Evolutionary conservation across 179 eudicot genomes (phyloP), one percentile per base, ranked within the genome.

Genomic region (Beta lomatogona): DNA sequence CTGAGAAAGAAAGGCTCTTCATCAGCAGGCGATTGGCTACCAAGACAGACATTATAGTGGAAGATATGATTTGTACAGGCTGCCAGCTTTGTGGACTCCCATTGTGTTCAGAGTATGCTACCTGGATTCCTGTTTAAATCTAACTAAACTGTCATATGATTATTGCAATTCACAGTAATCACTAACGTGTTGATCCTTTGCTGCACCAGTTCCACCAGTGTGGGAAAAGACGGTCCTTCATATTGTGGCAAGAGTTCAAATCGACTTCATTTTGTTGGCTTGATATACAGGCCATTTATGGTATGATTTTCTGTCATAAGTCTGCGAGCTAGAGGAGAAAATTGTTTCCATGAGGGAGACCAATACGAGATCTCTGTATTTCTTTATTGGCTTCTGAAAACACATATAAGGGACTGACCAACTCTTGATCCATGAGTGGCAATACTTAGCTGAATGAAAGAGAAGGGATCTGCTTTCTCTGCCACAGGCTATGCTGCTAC

Each of bases 251-350:
- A 87, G 83, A 93, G 92, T 87, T 87, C 89, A 18, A 86, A 91
- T 69, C 89, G 86, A 78, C 81, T 86, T 73, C 98, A 94, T 79
- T 58, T 58, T 21, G 84, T 87, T 11, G 86, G 89, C 77, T 70
- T 77, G 68, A 90, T 94, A 66, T 94, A 92, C 83, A 87, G 92
- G 82, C 97, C 97, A 44, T 94, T 94, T 86, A 81, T 94, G 97
- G 98, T 94, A 88, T 54, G 86, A 46, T 25, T 25, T 60, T 73
- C 59, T 77, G 45, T 76, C 45, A n/a, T 41, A 36, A 36, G 19
- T 52, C 54, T 63, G 11, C 10, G 11, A 12, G 48, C 21, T 9
- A 60, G 14, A 53, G 41, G 41, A 3, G 41, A 36, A 36, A 70
- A 61, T 2, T 61, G 59, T 54, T 54, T 12, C 28, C 25, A 11